Evolutionary conservation across 306 rosid species (phyloP).

Genomic region (Senna siamea): DNA sequence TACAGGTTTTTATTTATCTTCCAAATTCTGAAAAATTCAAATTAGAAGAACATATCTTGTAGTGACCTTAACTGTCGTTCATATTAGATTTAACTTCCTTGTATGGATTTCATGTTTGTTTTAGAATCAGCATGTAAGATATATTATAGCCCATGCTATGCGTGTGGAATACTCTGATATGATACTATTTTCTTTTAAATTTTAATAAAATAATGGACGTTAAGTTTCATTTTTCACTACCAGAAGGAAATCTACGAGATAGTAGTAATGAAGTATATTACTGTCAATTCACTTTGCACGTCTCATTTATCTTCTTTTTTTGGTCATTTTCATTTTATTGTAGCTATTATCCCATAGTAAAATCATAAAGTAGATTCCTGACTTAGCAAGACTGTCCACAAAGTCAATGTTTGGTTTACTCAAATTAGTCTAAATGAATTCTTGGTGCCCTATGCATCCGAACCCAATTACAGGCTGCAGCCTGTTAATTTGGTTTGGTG

Average conservation of each 20-base stretch:
- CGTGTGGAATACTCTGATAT: not conserved
- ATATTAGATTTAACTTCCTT: conserved; percentile 12
- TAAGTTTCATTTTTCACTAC: not conserved
- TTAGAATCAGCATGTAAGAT: not conserved
- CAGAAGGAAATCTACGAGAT: not conserved
- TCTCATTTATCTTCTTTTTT: too few species aligned
- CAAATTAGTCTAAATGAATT: too few species aligned
- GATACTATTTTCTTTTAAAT: not conserved
- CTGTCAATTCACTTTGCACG: not conserved
- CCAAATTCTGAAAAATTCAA: not conserved
- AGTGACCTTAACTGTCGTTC: not conserved
- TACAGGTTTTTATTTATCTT: not conserved
- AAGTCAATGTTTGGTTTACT: too few species aligned
- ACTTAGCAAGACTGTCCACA: too few species aligned
- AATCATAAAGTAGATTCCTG: too few species aligned
- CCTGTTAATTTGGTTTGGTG: too few species aligned
- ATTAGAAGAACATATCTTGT: not conserved
- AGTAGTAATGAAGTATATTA: too few species aligned
- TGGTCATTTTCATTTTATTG: too few species aligned
- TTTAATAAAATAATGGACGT: not conserved
- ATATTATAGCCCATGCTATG: conserved; percentile 1
- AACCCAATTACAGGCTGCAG: too few species aligned
- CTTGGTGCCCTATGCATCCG: too few species aligned
- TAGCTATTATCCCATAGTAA: too few species aligned
- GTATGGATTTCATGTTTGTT: not conserved